phyloP scores from a whole-genome alignment of 306 rosid species.

The Fragaria ananassa region DNA sequence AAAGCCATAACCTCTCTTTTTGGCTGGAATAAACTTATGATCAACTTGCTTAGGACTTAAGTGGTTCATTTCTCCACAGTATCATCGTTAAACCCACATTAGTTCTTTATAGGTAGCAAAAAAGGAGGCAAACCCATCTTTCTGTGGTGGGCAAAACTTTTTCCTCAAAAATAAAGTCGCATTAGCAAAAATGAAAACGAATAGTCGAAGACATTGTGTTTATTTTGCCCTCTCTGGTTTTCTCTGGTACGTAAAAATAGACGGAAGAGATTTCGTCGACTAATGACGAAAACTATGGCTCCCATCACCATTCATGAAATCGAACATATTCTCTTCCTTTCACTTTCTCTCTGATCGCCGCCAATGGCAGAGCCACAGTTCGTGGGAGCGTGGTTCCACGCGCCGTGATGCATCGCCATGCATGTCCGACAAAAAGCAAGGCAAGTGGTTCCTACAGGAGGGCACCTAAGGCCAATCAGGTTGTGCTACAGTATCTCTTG shows the following conservation, averaged over 20 bases:
- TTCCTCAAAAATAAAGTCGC: neutral
- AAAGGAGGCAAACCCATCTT: slow-evolving; percentile 19
- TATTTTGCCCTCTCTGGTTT: slow-evolving; percentile 12
- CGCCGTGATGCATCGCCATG: slow-evolving; percentile 14
- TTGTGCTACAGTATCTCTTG: slow-evolving; percentile 16
- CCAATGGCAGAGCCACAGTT: slow-evolving; percentile 14
- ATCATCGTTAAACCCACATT: neutral
- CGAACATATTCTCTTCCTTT: slow-evolving; percentile 50
- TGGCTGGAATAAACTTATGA: slow-evolving; percentile 4
- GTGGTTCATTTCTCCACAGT: neutral
- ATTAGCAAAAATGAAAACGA: slow-evolving; percentile 1
- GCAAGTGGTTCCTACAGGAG: slow-evolving; percentile 23
- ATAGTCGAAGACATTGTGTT: neutral
- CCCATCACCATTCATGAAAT: slow-evolving; percentile 11
- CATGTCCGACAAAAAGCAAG: slow-evolving; percentile 38
- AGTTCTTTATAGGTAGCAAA: neutral
- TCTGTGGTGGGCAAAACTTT: slow-evolving; percentile 22
- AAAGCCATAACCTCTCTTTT: slow-evolving; percentile 1
- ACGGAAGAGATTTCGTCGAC: slow-evolving; percentile 32
- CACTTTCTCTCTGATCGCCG: neutral
- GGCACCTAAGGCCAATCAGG: slow-evolving; percentile 17
- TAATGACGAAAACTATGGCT: slow-evolving; percentile 19
- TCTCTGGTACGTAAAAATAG: slow-evolving; percentile 32
- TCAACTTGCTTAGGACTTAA: slow-evolving; percentile 9
- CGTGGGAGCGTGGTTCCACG: slow-evolving; percentile 24